These are phyloP conservation scores for Globisporangium rhizosaccharum DNA, from an alignment of 352 stramenopile species.

Conservation along the genomic window DNA sequence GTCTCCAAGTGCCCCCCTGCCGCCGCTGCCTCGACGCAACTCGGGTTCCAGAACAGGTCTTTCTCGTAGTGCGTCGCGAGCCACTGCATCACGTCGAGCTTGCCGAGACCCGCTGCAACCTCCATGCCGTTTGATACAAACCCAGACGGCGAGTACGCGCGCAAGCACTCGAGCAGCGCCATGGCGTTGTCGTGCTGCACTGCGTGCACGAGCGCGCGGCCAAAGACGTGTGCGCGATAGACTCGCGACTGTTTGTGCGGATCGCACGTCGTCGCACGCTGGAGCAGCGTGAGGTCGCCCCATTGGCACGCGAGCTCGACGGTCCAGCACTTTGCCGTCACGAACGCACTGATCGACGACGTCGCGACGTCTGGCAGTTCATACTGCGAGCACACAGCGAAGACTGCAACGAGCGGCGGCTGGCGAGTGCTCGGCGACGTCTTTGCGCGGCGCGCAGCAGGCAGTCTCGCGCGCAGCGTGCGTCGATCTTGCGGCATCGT, in stretches of 20 bases:
- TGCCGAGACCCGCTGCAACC: background rate
- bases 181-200: background rate
- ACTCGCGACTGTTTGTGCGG: background rate
- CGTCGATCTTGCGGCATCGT: too few relatives aligned
- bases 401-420: too few relatives aligned
- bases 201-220: background rate
- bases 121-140: background rate
- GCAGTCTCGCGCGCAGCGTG: too few relatives aligned
- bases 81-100: constrained; percentile 1
- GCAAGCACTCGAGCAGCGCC: constrained; percentile 1
- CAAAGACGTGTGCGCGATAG: background rate
- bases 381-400: too few relatives aligned
- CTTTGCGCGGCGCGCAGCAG: too few relatives aligned
- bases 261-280: background rate
- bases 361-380: too few relatives aligned
- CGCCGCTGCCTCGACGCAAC: background rate
- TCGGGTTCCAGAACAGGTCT: background rate
- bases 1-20: background rate
- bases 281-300: too few relatives aligned
- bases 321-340: too few relatives aligned
- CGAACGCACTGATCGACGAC: too few relatives aligned
- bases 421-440: too few relatives aligned
- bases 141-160: background rate
- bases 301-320: too few relatives aligned
- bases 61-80: background rate